phyloP scores from a whole-genome alignment of 352 stramenopile species.

The Globisporangium uncinulatum region DNA sequence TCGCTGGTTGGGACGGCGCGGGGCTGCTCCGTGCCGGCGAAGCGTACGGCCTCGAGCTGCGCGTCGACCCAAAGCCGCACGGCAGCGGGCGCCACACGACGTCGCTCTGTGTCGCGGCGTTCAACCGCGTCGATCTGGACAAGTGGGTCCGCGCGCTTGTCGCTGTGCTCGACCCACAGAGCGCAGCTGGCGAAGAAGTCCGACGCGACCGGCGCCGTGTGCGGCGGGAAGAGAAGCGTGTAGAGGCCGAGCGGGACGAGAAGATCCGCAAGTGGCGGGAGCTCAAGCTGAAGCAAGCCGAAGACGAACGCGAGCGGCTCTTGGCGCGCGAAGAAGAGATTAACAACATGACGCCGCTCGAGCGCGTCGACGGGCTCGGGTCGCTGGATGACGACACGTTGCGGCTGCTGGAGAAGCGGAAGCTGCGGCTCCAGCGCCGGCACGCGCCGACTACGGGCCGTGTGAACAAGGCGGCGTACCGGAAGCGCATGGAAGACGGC shows the following conservation, averaged over 20 bases:
- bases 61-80: slow-evolving; percentile 49
- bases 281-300: slow-evolving; percentile 40
- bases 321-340: slow-evolving; percentile 62
- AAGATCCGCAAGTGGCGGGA: slow-evolving; percentile 71
- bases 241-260: slow-evolving; percentile 48
- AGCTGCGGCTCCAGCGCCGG: slow-evolving; percentile 55
- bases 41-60: slow-evolving; percentile 73
- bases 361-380: slow-evolving; percentile 54
- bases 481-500: slow-evolving; percentile 65
- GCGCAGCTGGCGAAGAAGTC: slow-evolving; percentile 51
- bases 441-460: slow-evolving; percentile 61
- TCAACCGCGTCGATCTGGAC: slow-evolving; percentile 78
- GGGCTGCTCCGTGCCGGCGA: slow-evolving; percentile 61
- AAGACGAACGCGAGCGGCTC: slow-evolving; percentile 49
- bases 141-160: slow-evolving; percentile 74
- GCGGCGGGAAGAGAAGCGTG: slow-evolving; percentile 54
- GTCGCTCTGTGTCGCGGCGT: slow-evolving; percentile 62
- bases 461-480: slow-evolving; percentile 75
- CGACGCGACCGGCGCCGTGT: slow-evolving; percentile 45
- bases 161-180: slow-evolving; percentile 68
- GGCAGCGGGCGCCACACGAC: slow-evolving; percentile 15
- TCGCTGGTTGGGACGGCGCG: slow-evolving; percentile 74
- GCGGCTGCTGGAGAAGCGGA: slow-evolving; percentile 69
- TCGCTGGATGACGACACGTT: slow-evolving; percentile 73
- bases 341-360: slow-evolving; percentile 70